Base-by-base conservation (phyloP, 805 yeast genomes). In the Millerozyma acaciae region DNA sequence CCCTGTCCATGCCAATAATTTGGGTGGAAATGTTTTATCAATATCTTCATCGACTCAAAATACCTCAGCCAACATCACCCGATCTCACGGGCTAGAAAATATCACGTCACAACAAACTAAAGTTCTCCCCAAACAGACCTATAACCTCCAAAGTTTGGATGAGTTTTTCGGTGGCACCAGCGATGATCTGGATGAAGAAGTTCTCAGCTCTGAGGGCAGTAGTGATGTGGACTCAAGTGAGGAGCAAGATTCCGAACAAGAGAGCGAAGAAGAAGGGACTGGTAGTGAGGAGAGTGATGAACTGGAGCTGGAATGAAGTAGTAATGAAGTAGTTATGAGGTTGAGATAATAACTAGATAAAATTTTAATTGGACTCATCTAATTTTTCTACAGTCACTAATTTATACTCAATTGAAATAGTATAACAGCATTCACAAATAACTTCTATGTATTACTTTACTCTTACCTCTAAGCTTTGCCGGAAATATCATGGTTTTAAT, bases 91-190 rank as follows among this genome's bases (percentile, higher is more conserved):
- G n/a, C n/a, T n/a, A n/a, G n/a, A n/a, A n/a, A n/a, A n/a, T n/a
- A n/a, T 45, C 39, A 10, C 40, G 26, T 14, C 41, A 38, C 8
- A 40, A 38, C 12, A 7, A 30, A 25, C 22, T 3, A 24, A 32
- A 4, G 21, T 35, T 5, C 30, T 35, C 21, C 44, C 49, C 2
- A 45, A 45, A 31, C 47, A 57, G 42, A 68, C 64, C 34, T 80
- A 77, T 47, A 73, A 75, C 38, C 56, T 84, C 23, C 95, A 86
- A 53, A 83, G 89, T 37, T 60, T 89, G 37, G 97, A 89, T 50
- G 97, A 89, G 40, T 89, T 89, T 53, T 79, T 89, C 45, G 82
- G 63, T 34, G 38, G 6, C 43, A 35, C 18, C n/a, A n/a, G n/a
- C n/a, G 42, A 33, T 10, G 38, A 34, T 5, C 44, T 35, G n/a